Conservation (phyloP, 139 green algal species). For the Chlamydomonas schloesseri region DNA sequence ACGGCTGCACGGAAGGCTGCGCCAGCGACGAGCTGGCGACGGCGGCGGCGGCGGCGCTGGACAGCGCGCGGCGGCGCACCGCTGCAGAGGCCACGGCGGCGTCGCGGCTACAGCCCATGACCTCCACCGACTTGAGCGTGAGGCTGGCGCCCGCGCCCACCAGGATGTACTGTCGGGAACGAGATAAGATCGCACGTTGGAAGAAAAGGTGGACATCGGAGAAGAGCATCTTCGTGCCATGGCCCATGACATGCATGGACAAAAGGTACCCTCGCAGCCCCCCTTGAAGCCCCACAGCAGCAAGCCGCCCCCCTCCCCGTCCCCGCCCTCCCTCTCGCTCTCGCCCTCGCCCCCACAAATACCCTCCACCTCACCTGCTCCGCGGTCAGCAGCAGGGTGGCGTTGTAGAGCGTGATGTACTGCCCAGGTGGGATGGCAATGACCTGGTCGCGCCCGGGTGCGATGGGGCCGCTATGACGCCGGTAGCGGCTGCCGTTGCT, state of each 20-base stretch:
- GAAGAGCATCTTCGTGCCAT: too few relatives aligned
- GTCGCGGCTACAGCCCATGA: slow-evolving; percentile 26
- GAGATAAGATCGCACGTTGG: too few relatives aligned
- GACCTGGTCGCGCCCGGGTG: background rate
- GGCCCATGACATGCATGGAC: too few relatives aligned
- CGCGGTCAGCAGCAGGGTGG: slow-evolving; percentile 32
- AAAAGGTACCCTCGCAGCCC: too few relatives aligned
- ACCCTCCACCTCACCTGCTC: slow-evolving; percentile 3
- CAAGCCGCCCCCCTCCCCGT: too few relatives aligned
- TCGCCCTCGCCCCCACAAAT: too few relatives aligned
- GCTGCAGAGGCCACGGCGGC: background rate
- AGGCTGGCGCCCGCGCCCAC: slow-evolving; percentile 26
- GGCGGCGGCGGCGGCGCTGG: background rate
- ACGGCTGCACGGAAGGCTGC: too few relatives aligned
- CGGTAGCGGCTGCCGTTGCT: background rate
- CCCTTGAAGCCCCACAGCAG: too few relatives aligned
- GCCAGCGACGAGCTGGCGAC: background rate
- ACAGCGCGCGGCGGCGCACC: background rate
- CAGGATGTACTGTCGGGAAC: slow-evolving; percentile 31
- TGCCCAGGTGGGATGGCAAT: slow-evolving; percentile 11
- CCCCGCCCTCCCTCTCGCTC: too few relatives aligned
- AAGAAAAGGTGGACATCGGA: too few relatives aligned
- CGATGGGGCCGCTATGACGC: background rate
- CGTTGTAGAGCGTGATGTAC: slow-evolving; percentile 32
- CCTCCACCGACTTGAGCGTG: slow-evolving; percentile 30